Evolutionary conservation across 2,329 filamentous ascomycete genomes (phyloP), one percentile per base, ranked within the genome.

Genomic region (Ophiosphaerella korrae): DNA sequence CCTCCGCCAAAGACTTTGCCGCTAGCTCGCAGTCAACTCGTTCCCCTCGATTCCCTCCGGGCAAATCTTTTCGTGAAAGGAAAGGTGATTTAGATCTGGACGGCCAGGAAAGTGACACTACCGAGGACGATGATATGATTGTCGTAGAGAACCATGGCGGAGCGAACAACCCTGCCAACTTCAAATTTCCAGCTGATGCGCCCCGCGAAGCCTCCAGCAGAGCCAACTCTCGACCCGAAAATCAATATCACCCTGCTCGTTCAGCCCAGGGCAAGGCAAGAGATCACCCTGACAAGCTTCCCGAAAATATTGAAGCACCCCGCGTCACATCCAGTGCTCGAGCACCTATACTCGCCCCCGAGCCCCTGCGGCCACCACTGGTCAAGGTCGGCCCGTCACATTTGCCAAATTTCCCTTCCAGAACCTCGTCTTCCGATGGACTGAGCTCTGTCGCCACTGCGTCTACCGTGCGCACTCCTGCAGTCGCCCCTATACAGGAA

Each of bases 321-420:
- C 67, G 56, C 40, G 34, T 60, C 26, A 57, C 58, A 4, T 48
- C 55, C 42, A 67, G 44, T 39, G 50, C 63, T 11, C 66, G 67
- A 38, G 57, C 62, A 13, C 58, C 67, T 37, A 58, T 64, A 6
- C 47, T 62, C 18, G 60, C 67, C 2, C 63, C 64, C 12, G 63
- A 68, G 42, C 57, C 70, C n/a, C 67, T 69, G 45, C 68, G 73
- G 12, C 73, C 77, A 9, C 73, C 75, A 8, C 62, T 79, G 58
- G 60, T 75, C 6, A 71, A 75, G 24, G 70, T 79, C 18, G 76
- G 77, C 16, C 68, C 73, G 39, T 80, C 78, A 18, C 78, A 80
- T 57, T 60, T 80, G n/a, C 78, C 78, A 3, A 77, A 76, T 9
- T 79, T 74, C n/a, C 67, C 74, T 23, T 80, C 78, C 7, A 64